Base-by-base conservation (phyloP, 2,329 filamentous ascomycete species). In the Ophiostoma sp. region DNA sequence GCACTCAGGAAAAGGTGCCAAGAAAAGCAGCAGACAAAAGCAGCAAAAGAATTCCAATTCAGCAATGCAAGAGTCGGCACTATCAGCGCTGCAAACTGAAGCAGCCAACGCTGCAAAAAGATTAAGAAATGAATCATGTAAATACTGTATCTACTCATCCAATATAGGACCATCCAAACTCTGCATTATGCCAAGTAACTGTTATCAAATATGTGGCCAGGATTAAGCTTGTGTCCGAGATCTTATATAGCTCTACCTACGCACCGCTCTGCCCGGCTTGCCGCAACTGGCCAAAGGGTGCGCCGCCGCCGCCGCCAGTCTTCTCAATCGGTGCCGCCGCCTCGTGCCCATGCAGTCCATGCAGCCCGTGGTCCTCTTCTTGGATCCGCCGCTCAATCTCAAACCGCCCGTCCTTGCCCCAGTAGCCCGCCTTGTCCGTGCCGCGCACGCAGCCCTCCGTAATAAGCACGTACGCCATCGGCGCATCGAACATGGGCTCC, bases 401-500 rank as follows among this genome's bases (percentile, higher is more conserved):
- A 65, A 90, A 85, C 6, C 86, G 82, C 1, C 91, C 86, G 17
- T 91, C 90, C 72, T 91, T 89, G 1, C 89, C 89, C 86, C 87
- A 89, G 73, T 88, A 89, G 0, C 79, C 79, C 1, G 83, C 82
- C 78, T 84, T 87, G 75, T 88, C 88, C 33, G 83, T 82, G 15
- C 89, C 87, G 27, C 82, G 82, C 1, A 91, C 89, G 41, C 89
- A 90, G 1, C 81, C 85, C 76, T 93, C 89, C 0, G 90, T 92
- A 60, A 94, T 86, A 10, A 93, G 83, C 1, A 93, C 89, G 74
- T 90, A 92, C 31, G 90, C 87, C 74, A 90, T 89, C 4, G 92
- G 92, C 0, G 90, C 89, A 76, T 93, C 90, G 76, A 92, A 94
- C 86, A 94, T 94, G 41, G 91, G 88, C 78, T 94, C 91, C 3